Conservation (phyloP, 805 yeast genomes). For the Lipomyces orientalis region DNA sequence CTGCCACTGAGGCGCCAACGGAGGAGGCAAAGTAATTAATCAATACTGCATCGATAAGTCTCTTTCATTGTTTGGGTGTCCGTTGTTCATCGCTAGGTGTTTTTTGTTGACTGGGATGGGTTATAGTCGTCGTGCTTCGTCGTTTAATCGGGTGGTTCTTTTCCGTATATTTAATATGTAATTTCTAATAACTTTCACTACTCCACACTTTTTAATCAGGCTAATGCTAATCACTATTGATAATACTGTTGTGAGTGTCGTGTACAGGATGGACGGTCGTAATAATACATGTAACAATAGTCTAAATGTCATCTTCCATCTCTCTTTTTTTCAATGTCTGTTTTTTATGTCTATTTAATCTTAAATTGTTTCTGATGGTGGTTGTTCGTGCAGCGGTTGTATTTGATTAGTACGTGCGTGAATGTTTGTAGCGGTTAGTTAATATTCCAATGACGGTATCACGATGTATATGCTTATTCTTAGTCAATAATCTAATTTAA, state of each 20-base stretch:
- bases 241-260: not conserved
- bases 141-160: not conserved
- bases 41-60: not conserved
- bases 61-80: slow-evolving; percentile 3
- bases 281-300: slow-evolving; percentile 7
- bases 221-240: not conserved
- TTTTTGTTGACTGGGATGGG: not conserved
- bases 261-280: not conserved
- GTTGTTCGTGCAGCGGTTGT: too few species aligned
- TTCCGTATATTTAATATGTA: slow-evolving; percentile 5
- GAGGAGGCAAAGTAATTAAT: slow-evolving; percentile 9
- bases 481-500: too few species aligned
- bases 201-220: not conserved
- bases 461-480: not conserved
- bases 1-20: slow-evolving; percentile 6
- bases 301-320: not conserved
- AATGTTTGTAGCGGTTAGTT: not conserved
- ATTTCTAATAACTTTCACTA: slow-evolving; percentile 6
- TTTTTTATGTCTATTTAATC: not conserved
- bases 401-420: not conserved
- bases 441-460: not conserved
- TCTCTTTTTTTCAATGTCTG: not conserved
- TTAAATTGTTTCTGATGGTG: not conserved
- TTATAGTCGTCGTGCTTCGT: not conserved
- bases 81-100: slow-evolving; percentile 3